Evolutionary conservation across 371 early-diverging fungal genomes (phyloP), one percentile per base, ranked within the genome.

Genomic region (Zychaea mexicana): DNA sequence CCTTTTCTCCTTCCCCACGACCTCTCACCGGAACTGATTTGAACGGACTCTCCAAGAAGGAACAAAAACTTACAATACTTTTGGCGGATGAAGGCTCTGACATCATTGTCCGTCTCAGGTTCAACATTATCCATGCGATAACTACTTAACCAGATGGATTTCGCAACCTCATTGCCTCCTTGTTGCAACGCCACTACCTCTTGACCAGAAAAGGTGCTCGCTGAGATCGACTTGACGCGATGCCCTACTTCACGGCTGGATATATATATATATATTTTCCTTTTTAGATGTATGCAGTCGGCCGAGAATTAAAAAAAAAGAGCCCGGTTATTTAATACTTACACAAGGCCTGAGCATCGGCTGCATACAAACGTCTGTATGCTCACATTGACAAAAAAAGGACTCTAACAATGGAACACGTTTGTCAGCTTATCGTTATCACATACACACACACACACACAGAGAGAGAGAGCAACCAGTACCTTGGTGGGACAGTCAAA

Each of bases 191-290:
- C 78, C 17, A 81, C 66, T 2, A 87, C 70, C 56, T 90, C 88
- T 22, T 80, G 77, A n/a, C 79, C 73, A 17, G 88, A 82, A 60
- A 88, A 90, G 3, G 73, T 83, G 15, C 88, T 88, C 4, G 87
- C 86, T 15, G 86, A 85, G 56, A 88, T 84, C 13, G 90, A 90
- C 54, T 90, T 90, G 46, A 90, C 85, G 60, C 90, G 74, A 71
- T 87, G 87, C 38, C 84, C 88, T 56, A 90, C 76, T 67, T 88
- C 87, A n/a, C 90, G 86, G 45, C 88, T 88, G 55, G 21, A 26
- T 7, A n/a, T 46, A n/a, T 46, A 21, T 13, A 45, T 39, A 26
- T 45, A 17, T 60, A 47, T 47, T 45, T 45, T 60, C 47, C 5
- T 30, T 27, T 24, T 36, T 13, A 3, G 15, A 12, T 12, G n/a